phyloP scores from a whole-genome alignment of 352 stramenopile species.

The Phytophthora sp. region DNA sequence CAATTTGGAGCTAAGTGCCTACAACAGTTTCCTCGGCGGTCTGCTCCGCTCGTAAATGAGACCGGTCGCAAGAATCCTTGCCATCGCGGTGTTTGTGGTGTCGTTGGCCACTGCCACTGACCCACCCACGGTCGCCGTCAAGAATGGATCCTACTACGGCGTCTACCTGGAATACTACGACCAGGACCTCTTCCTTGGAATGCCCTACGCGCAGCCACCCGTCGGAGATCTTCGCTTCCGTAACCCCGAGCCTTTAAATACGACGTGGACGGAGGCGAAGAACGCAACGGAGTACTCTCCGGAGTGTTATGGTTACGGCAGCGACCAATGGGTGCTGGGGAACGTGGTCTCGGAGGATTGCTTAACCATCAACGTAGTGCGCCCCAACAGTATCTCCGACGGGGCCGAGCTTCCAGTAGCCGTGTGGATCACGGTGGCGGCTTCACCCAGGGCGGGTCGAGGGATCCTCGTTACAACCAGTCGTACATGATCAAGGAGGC shows the following conservation, averaged over 20 bases:
- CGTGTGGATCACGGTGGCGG: conserved; percentile 36
- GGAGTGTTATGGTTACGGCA: conserved; percentile 37
- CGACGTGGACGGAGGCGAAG: conserved; percentile 21
- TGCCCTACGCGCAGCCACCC: conserved; percentile 35
- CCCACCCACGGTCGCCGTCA: conserved; percentile 23
- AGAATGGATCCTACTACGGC: conserved; percentile 40
- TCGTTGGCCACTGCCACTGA: background rate
- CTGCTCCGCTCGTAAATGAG: too few relatives aligned
- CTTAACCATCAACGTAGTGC: conserved; percentile 79
- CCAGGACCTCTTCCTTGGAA: conserved; percentile 42
- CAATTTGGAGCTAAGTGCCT: too few relatives aligned
- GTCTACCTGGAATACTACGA: conserved; percentile 29
- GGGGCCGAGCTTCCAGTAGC: conserved; percentile 20
- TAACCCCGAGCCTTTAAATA: conserved; percentile 17
- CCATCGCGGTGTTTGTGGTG: background rate
- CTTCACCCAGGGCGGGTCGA: conserved; percentile 28
- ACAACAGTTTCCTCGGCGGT: too few relatives aligned
- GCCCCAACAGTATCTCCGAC: conserved; percentile 33
- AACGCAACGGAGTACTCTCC: conserved; percentile 49
- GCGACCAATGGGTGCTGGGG: conserved; percentile 33
- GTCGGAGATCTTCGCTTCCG: conserved; percentile 28
- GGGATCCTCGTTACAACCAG: conserved; percentile 41
- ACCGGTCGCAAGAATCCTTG: background rate
- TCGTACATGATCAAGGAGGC: conserved; percentile 38
- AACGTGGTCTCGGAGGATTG: conserved; percentile 34